Base-by-base conservation (phyloP, 148 eudicot genomes). In the Mesembryanthemum crystallinum region DNA sequence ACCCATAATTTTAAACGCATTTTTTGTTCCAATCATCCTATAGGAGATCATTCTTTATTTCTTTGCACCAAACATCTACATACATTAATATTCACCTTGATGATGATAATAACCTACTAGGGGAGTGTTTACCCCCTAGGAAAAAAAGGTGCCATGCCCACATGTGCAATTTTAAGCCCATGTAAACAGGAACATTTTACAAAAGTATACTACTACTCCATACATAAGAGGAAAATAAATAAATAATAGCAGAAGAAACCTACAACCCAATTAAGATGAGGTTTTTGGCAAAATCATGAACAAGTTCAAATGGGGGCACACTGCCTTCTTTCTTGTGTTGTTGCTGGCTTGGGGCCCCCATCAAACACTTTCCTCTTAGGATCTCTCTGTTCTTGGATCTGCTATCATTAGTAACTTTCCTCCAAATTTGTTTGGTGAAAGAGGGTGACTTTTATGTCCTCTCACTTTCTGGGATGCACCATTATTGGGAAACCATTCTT, bases 401-500 rank as follows among this genome's bases (percentile, higher is more conserved):
- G 6, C 17, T 7, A 30, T 4, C 1, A 21, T 0, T 20, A 13
- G 5, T 8, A 23, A 17, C 23, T 25, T 25, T 25, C 58, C 35
- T 47, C 58, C 72, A 47, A 69, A 25, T 25, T 28, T 27, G 29
- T 18, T 67, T 47, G 30, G 37, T 57, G 52, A 62, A 30, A 60
- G 32, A 30, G 5, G 13, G 7, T 28, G 0, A 14, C 43, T 49
- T 25, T 27, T 5, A n/a, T 42, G 63, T 21, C 21, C 43, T 58
- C 67, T 76, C 67, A 68, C 61, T 73, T 76, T 67, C 62, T 81
- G 23, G 72, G 79, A 32, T 81, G 43, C 11, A 91, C 84, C 42
- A 69, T 76, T 29, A 91, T 86, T 0, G 91, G 96, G 64, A 86
- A 80, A 23, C 96, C 96, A 70, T 67, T 71, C 79, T 83, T 91